A percentile compares a stretch with the other conserved stretches of the same genome.
These are phyloP conservation scores for Huntiella omanensis DNA, from an alignment of 2,329 filamentous ascomycete genomes.

Conservation along the genomic window DNA sequence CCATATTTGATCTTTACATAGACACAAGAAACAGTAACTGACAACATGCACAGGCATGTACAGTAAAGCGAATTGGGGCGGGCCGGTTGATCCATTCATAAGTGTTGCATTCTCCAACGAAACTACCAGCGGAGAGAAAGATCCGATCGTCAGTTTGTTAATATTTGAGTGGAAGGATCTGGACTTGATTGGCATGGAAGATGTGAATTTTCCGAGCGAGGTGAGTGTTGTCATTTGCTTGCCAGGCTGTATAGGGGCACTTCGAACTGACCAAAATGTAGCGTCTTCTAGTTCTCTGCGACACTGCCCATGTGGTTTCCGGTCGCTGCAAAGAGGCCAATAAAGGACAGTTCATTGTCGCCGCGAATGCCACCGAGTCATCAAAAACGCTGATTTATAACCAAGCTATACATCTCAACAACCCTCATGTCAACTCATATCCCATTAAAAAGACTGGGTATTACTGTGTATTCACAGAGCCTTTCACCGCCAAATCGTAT, in stretches of 20 bases:
- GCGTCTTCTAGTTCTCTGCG: slow-evolving; percentile 45
- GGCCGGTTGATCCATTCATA: slow-evolving; percentile 75
- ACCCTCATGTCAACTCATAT: slow-evolving; percentile 59
- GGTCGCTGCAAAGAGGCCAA: slow-evolving; percentile 60
- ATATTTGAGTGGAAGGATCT: slow-evolving; percentile 92
- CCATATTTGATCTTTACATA: not conserved
- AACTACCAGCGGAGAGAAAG: slow-evolving; percentile 35
- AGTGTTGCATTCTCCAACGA: slow-evolving; percentile 54
- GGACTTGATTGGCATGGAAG: slow-evolving; percentile 52
- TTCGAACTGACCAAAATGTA: slow-evolving; percentile 13
- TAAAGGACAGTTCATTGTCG: slow-evolving; percentile 67
- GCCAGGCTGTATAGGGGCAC: slow-evolving; percentile 22
- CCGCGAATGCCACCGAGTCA: slow-evolving; percentile 51
- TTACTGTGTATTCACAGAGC: slow-evolving; percentile 75
- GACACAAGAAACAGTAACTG: slow-evolving; percentile 8
- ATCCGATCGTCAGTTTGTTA: slow-evolving; percentile 64
- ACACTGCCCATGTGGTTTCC: slow-evolving; percentile 46
- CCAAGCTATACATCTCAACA: slow-evolving; percentile 63
- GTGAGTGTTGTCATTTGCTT: slow-evolving; percentile 22
- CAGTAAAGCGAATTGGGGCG: slow-evolving; percentile 73
- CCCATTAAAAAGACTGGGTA: slow-evolving; percentile 79
- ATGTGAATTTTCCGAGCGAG: slow-evolving; percentile 32
- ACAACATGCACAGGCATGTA: slow-evolving; percentile 56
- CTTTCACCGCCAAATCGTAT: slow-evolving; percentile 51
- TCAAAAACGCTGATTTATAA: slow-evolving; percentile 59